Percentiles rank a stretch among this genome's conserved stretches.
These are phyloP conservation scores for Luffa aegyptiaca DNA, from an alignment of 306 rosid genomes.

Conservation along the genomic window DNA sequence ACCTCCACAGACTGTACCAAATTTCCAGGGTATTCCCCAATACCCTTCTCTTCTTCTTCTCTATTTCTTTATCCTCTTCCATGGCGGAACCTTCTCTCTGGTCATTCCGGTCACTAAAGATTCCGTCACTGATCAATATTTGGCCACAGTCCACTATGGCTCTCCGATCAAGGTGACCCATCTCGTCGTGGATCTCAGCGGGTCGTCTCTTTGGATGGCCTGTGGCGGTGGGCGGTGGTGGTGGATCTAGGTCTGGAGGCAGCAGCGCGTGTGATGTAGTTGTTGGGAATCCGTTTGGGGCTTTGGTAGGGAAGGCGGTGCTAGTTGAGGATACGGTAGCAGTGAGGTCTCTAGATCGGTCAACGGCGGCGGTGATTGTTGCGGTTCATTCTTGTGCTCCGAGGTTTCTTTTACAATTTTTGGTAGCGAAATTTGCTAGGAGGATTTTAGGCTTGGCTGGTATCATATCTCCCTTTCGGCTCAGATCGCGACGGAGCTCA, in stretches of 20 bases:
- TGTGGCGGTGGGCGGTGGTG: slow-evolving; percentile 15
- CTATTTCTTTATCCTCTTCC: not conserved
- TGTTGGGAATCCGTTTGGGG: slow-evolving; percentile 23
- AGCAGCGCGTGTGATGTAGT: slow-evolving; percentile 23
- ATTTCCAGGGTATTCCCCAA: slow-evolving; percentile 19
- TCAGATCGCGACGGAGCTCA: slow-evolving; percentile 31
- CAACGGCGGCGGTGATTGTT: slow-evolving; percentile 1
- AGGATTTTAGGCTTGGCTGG: slow-evolving; percentile 61
- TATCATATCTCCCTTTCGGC: slow-evolving; percentile 37
- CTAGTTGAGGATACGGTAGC: slow-evolving; percentile 30
- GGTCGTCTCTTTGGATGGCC: slow-evolving; percentile 50
- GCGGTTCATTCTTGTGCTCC: slow-evolving; percentile 36
- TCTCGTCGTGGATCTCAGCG: slow-evolving; percentile 44
- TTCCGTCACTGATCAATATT: slow-evolving; percentile 36
- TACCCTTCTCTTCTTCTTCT: not conserved
- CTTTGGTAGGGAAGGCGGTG: slow-evolving; percentile 12
- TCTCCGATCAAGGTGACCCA: slow-evolving; percentile 23
- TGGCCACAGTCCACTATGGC: slow-evolving; percentile 30
- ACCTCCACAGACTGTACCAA: not conserved
- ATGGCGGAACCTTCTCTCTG: not conserved
- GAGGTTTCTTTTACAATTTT: slow-evolving; percentile 27
- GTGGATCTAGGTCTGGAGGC: not conserved
- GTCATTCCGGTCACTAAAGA: slow-evolving; percentile 37
- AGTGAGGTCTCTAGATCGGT: slow-evolving; percentile 8
- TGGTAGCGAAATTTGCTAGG: slow-evolving; percentile 29